These are phyloP conservation scores for Erodium moschatum DNA, from an alignment of 441 rosid species.

Conservation along the genomic window DNA sequence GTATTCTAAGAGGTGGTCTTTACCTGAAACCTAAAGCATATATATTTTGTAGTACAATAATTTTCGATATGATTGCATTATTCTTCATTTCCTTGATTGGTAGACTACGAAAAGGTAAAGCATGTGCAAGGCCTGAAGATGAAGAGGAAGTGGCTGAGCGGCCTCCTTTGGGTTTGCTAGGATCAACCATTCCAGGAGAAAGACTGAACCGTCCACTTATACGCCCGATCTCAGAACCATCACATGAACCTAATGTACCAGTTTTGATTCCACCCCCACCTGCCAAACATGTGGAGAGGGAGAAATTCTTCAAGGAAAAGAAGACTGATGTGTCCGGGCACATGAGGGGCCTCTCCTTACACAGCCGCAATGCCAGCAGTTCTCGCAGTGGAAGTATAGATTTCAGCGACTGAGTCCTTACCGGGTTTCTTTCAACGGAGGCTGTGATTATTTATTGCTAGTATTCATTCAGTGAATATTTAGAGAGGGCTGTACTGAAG, in stretches of 20 bases:
- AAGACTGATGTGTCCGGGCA: slow-evolving; percentile 56
- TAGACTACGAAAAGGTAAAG: slow-evolving; percentile 89
- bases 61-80: no score
- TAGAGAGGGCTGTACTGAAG: no score
- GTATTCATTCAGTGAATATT: not conserved
- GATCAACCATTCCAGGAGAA: slow-evolving; percentile 44
- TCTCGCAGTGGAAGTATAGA: slow-evolving; percentile 74
- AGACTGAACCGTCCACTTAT: slow-evolving; percentile 82
- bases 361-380: slow-evolving; percentile 79
- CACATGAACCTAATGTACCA: slow-evolving; percentile 24
- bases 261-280: slow-evolving; percentile 92
- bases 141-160: slow-evolving; percentile 36
- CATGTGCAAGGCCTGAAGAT: slow-evolving; percentile 75
- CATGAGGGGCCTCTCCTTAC: slow-evolving; percentile 68
- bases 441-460: not conserved
- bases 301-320: slow-evolving; percentile 75
- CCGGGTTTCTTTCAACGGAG: not conserved
- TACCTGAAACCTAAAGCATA: no score
- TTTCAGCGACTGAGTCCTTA: slow-evolving; percentile 55
- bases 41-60: no score
- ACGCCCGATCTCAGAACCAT: slow-evolving; percentile 47
- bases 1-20: no score
- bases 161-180: slow-evolving; percentile 37
- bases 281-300: slow-evolving; percentile 78
- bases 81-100: slow-evolving; percentile 6